Conservation (phyloP, 768 basidiomycete species). For the Sutorius australiensis region DNA sequence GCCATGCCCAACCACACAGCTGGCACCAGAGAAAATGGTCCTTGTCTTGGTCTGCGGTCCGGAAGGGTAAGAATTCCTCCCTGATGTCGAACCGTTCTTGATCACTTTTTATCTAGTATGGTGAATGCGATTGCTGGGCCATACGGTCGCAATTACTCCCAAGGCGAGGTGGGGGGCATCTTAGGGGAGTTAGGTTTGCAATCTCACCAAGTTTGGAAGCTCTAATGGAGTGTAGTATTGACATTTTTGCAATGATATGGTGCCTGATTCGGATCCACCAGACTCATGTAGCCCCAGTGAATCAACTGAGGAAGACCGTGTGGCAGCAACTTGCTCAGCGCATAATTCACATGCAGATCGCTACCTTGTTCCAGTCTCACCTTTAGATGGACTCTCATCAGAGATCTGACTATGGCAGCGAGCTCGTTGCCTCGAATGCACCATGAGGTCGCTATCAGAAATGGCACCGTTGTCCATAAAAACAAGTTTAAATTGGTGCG, state of each 20-base stretch:
- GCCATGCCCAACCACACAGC: slow-evolving; percentile 1
- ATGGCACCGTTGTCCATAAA: too few relatives aligned
- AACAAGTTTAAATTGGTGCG: too few relatives aligned
- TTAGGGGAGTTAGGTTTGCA: slow-evolving; percentile 61
- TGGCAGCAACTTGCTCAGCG: too few relatives aligned
- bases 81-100: neutral
- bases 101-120: slow-evolving; percentile 49
- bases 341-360: too few relatives aligned
- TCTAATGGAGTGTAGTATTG: slow-evolving; percentile 33
- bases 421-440: too few relatives aligned
- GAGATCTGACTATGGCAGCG: too few relatives aligned
- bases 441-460: too few relatives aligned
- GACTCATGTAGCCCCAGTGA: neutral
- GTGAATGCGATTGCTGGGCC: slow-evolving; percentile 70
- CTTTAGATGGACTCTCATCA: too few relatives aligned
- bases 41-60: slow-evolving; percentile 82
- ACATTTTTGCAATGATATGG: neutral
- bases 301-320: neutral
- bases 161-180: slow-evolving; percentile 66
- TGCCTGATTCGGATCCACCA: neutral
- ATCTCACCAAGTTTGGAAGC: slow-evolving; percentile 65
- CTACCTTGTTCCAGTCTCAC: too few relatives aligned
- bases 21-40: slow-evolving; percentile 36
- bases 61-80: slow-evolving; percentile 54
- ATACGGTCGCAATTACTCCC: slow-evolving; percentile 70